Evolutionary conservation across 352 stramenopile genomes (phyloP).

Genomic region (Elongisporangium undulatum): DNA sequence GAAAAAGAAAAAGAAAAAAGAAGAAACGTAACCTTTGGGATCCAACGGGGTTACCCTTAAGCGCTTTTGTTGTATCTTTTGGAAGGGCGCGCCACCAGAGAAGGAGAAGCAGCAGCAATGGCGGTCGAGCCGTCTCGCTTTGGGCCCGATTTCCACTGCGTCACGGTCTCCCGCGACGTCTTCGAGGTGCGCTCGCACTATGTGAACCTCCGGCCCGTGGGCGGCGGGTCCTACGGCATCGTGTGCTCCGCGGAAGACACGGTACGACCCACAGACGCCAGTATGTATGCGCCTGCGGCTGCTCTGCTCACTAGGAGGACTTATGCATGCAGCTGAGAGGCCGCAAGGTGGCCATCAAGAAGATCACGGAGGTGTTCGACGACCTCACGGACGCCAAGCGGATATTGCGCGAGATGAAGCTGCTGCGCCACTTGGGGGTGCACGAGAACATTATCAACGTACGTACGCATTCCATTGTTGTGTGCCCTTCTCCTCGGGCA

Average conservation of each 20-base stretch:
- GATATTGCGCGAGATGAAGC: conserved; percentile 92
- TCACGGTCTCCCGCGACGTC: conserved; percentile 74
- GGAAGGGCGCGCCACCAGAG: background rate
- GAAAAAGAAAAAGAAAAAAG: background rate
- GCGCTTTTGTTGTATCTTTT: background rate
- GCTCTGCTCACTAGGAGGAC: conserved; percentile 1
- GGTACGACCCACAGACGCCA: conserved; percentile 20
- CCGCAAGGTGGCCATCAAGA: conserved; percentile 90
- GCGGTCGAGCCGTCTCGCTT: conserved; percentile 69
- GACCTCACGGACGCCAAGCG: conserved; percentile 92
- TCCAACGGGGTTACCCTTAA: background rate
- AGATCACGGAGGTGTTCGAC: conserved; percentile 91
- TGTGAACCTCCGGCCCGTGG: conserved; percentile 70
- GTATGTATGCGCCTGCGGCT: background rate
- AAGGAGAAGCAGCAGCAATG: conserved; percentile 17
- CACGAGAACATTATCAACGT: conserved; percentile 92
- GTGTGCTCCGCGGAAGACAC: conserved; percentile 91
- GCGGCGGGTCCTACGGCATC: conserved; percentile 89
- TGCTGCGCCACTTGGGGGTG: conserved; percentile 87
- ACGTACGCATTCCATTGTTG: background rate
- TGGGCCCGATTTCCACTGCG: conserved; percentile 75
- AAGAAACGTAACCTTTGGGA: background rate
- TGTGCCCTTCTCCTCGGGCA: background rate
- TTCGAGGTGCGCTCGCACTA: conserved; percentile 85
- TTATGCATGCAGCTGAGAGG: conserved; percentile 47